Evolutionary conservation across 108 stramenopile genomes (phyloP), one percentile per base, ranked within the genome.

Genomic region (Craspedostauros australis): DNA sequence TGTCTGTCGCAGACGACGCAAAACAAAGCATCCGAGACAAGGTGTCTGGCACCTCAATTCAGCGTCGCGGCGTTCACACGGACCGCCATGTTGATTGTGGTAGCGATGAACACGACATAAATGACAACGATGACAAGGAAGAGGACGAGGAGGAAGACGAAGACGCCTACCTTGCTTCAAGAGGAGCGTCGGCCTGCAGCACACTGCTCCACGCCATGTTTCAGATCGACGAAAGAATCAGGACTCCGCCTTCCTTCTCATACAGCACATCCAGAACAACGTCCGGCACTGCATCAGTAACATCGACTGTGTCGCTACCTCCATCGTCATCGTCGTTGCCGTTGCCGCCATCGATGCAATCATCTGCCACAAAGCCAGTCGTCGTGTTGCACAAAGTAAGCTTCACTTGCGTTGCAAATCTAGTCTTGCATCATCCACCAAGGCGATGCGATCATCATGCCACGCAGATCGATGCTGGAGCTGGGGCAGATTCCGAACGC

Each of bases 171-270:
- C 79, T 75, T 46, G 69, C 73, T 1, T 79, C 82, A 2, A 64
- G 84, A 16, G 88, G 83, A 21, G 88, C 88, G 9, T 78, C 73
- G 50, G 80, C 84, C 8, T 90, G 84, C 44, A 79, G 75, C 33
- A 72, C 78, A 5, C 54, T 90, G 40, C 61, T 90, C 11, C 82
- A 90, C 69, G 84, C 84, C 4, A 84, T 90, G 80, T 72, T 80
- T 37, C 88, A 90, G 42, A 90, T 90, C 48, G 84, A 86, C 46
- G 75, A 66, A 21, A 50, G 82, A 11, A 76, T 90, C 12, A 64
- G 74, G 31, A 82, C 86, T 43, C 76, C 81, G 27, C 88, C 88
- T 31, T 53, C 56, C 5, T 90, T 82, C 38, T 38, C 57, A 1
- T 82, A 73, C 50, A 64, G 79, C 25, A 44, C 74, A 27, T 27